Evolutionary conservation across 2,329 filamentous ascomycete genomes (phyloP).

Genomic region (Calycina herbarum): DNA sequence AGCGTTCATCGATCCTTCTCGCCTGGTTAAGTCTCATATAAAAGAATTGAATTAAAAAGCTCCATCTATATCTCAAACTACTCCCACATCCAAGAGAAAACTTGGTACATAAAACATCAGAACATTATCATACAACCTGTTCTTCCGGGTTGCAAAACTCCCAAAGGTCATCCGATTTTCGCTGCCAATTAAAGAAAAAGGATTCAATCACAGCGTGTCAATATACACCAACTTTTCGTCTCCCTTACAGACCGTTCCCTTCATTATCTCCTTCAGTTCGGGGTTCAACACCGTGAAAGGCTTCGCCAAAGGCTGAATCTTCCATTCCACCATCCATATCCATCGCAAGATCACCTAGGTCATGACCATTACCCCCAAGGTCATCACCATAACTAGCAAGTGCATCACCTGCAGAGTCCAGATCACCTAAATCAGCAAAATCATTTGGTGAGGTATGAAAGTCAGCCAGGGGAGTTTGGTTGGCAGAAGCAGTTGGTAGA

Average conservation of each 20-base stretch:
- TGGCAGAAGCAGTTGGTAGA: constrained; percentile 19
- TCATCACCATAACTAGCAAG: constrained; percentile 64
- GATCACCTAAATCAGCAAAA: constrained; percentile 62
- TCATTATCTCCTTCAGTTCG: constrained; percentile 27
- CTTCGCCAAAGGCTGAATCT: constrained; percentile 80
- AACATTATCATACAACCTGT: constrained; percentile 3
- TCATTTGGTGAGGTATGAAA: constrained; percentile 51
- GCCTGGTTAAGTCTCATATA: too few relatives aligned
- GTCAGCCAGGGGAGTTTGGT: constrained; percentile 29
- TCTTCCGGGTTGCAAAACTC: background rate
- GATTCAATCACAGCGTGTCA: background rate
- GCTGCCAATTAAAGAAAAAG: background rate
- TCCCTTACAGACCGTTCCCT: background rate
- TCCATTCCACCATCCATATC: constrained; percentile 68
- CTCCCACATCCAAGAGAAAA: background rate
- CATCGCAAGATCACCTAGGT: constrained; percentile 52
- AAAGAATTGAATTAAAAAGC: background rate
- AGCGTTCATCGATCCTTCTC: too few relatives aligned
- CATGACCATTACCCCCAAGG: constrained; percentile 47
- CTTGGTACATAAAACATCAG: background rate
- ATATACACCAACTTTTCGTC: background rate
- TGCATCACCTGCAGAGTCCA: constrained; percentile 72
- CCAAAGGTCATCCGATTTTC: background rate
- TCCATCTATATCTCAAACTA: background rate
- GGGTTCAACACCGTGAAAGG: constrained; percentile 64